Evolutionary conservation across 2,329 filamentous ascomycete genomes (phyloP), one percentile per base, ranked within the genome.

Genomic region (Aspergillus sp.): DNA sequence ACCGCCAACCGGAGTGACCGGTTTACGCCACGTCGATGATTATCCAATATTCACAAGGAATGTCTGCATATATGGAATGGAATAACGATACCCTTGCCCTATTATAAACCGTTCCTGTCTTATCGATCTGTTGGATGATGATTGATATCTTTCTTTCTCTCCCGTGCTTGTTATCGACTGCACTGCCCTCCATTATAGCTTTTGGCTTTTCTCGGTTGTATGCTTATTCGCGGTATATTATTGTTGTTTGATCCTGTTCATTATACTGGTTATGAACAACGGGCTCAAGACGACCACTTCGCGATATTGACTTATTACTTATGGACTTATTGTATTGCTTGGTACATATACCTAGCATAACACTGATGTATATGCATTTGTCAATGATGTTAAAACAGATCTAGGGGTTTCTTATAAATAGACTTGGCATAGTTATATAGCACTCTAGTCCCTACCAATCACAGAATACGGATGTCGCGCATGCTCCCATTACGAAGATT

Each of bases 1-100:
- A 51, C 58, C 34, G 62, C 17, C 26, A 56, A 54, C 18, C 17
- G 48, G 32, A 41, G 20, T 47, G 53, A 45, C 11, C 20, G 36
- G 38, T 30, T 30, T 30, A 30, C 26, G 26, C 34, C 12, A 13
- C 34, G 34, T 36, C 34, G 34, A 36, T 36, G 34, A 36, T 36
- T n/a, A 30, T 30, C 5, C 22, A 30, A 9, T 24, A 24, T 24
- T 24, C 26, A 30, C 26, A 9, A 30, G 26, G 26, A 30, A 30
- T 4, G 8, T 9, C 26, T 30, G 26, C 26, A 30, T 30, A 30
- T 30, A 30, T 30, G 26, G 26, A 30, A 57, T 50, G 32, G 42
- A 41, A 52, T 56, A 52, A 20, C 41, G 49, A 56, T 53, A 51
- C 39, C 39, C 47, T 39, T 22, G 11, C 12, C n/a, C 39, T 34